Evolutionary conservation across 202 grass and related monocot species (phyloP).

Genomic region (Carex arenaria): DNA sequence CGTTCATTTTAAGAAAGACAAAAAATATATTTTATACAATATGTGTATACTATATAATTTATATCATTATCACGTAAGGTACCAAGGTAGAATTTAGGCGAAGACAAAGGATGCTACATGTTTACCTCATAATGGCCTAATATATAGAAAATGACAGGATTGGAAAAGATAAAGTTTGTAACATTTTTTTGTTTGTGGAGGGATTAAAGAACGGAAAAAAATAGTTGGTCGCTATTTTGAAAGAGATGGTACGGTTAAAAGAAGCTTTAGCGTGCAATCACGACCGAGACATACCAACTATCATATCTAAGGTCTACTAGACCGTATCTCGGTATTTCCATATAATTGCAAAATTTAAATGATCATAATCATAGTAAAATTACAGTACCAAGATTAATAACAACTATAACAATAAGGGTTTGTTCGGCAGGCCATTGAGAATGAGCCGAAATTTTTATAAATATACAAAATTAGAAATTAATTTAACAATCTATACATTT

Average conservation of each 20-base stretch:
- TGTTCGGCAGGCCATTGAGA: no score
- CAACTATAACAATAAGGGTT: no score
- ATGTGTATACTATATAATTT: neutral
- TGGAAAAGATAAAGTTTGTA: neutral
- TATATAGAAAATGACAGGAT: neutral
- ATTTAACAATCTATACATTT: no score
- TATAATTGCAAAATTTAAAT: neutral
- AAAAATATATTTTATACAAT: neutral
- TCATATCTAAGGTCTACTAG: neutral
- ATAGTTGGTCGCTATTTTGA: neutral
- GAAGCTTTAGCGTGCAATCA: constrained; percentile 21
- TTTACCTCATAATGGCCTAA: neutral
- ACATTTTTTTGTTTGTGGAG: neutral
- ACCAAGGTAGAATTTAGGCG: neutral
- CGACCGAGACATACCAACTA: constrained; percentile 21
- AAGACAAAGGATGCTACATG: neutral
- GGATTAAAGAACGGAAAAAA: neutral
- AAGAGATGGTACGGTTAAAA: constrained; percentile 6
- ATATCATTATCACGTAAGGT: neutral
- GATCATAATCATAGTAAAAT: neutral
- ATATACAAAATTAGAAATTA: no score
- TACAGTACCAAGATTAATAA: neutral
- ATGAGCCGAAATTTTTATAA: no score
- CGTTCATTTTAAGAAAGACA: neutral
- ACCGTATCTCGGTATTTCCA: neutral